Conservation (phyloP, 176 grass and related monocot species). For the Coix lacrymajobi region DNA sequence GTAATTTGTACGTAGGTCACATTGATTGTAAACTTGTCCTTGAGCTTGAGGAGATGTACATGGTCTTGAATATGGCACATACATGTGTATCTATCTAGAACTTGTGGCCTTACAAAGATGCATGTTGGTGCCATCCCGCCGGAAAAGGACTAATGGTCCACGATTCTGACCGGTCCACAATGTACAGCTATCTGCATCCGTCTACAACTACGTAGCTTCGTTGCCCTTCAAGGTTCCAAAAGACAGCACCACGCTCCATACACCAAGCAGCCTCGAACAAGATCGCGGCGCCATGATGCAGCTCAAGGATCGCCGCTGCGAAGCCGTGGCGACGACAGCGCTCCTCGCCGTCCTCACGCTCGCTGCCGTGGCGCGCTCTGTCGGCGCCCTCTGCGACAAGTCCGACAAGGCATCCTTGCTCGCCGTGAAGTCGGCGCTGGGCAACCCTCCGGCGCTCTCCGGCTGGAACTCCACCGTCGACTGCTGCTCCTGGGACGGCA, state of each 20-base stretch:
- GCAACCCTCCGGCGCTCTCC: conserved; percentile 33
- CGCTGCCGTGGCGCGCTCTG: not conserved
- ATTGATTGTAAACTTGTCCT: too few species aligned
- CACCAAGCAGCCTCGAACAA: too few species aligned
- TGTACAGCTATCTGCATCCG: not conserved
- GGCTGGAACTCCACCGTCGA: conserved; percentile 33
- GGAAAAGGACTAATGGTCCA: not conserved
- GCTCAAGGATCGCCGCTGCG: not conserved
- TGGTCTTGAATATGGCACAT: too few species aligned
- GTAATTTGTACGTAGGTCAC: too few species aligned
- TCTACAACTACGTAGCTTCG: not conserved
- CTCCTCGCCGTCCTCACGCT: conserved; percentile 15
- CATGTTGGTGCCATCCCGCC: too few species aligned
- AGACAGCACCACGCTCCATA: not conserved
- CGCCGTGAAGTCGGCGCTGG: conserved; percentile 29
- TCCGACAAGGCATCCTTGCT: conserved; percentile 36
- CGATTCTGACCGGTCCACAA: not conserved
- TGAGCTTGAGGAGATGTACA: too few species aligned
- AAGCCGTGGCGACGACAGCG: not conserved
- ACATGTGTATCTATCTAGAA: too few species aligned
- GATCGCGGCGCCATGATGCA: not conserved
- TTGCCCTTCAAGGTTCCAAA: not conserved
- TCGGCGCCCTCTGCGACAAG: conserved; percentile 31
- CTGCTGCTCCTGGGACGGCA: conserved; percentile 47
- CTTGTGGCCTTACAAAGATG: too few species aligned